Conservation (phyloP, 2,329 filamentous ascomycete genomes). For the Beauveria bassiana region DNA sequence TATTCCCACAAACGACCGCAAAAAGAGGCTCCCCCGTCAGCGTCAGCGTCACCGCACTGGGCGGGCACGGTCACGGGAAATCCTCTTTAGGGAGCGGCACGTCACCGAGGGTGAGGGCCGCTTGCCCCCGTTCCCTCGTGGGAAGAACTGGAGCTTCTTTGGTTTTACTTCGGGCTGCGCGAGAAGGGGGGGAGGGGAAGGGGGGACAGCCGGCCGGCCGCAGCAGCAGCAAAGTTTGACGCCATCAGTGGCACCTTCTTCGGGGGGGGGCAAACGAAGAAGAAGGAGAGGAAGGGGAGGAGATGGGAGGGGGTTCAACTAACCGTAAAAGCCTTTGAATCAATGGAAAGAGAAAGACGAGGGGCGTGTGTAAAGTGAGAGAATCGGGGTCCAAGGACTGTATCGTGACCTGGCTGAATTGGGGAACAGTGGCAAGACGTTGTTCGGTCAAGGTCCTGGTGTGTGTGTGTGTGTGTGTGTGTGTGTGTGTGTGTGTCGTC, state of each 20-base stretch:
- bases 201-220: neutral
- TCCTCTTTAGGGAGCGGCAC: neutral
- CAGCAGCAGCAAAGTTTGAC: neutral
- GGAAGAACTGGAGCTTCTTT: neutral
- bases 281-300: too few relatives aligned
- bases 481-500: too few relatives aligned
- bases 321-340: too few relatives aligned
- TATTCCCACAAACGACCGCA: neutral
- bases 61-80: constrained; percentile 7
- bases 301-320: neutral
- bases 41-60: constrained; percentile 4
- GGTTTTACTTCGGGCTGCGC: neutral
- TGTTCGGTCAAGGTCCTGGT: neutral
- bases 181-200: neutral
- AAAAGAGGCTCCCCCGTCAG: neutral
- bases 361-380: neutral
- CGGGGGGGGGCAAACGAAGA: neutral
- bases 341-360: neutral
- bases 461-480: too few relatives aligned
- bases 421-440: neutral
- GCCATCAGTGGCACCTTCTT: neutral
- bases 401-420: neutral
- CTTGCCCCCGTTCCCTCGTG: neutral
- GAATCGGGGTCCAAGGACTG: neutral
- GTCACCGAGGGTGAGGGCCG: constrained; percentile 9